phyloP scores from a whole-genome alignment of 108 stramenopile species.

The Fragilaria radians region DNA sequence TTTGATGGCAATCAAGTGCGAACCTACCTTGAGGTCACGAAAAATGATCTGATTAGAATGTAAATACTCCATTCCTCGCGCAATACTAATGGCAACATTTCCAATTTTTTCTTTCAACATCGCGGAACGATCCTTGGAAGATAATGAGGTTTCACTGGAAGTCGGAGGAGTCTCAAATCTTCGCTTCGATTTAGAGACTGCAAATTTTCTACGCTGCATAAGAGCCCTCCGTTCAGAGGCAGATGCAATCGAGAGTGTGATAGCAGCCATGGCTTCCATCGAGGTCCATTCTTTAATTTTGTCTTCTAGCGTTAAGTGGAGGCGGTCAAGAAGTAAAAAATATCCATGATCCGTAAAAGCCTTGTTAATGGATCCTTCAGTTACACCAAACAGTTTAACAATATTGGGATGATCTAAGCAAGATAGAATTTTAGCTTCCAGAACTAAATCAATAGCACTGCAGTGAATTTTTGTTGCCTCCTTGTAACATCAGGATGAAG shows the following conservation, averaged over 20 bases:
- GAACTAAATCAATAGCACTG: conserved; percentile 23
- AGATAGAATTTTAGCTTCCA: conserved; percentile 21
- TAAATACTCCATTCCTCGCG: conserved; percentile 50
- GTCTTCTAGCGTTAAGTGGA: conserved; percentile 67
- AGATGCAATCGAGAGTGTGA: conserved; percentile 47
- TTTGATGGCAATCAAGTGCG: too few species aligned
- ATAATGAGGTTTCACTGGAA: background rate
- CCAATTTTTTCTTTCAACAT: conserved; percentile 7
- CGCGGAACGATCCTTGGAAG: background rate
- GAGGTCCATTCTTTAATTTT: conserved; percentile 41
- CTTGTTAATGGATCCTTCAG: conserved; percentile 3
- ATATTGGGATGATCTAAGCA: conserved; percentile 29
- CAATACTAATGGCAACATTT: conserved; percentile 66
- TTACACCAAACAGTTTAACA: conserved; percentile 20
- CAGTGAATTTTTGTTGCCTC: conserved; percentile 3
- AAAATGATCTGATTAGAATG: conserved; percentile 37
- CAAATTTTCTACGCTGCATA: background rate
- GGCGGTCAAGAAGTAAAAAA: conserved; percentile 71
- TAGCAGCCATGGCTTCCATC: conserved; percentile 25
- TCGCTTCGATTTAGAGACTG: background rate
- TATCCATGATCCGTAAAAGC: conserved; percentile 39
- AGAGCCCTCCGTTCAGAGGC: conserved; percentile 1
- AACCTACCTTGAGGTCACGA: conserved; percentile 34
- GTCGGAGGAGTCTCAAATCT: background rate
- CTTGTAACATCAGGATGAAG: conserved; percentile 1